Percentiles rank a stretch among this genome's conserved stretches.
These are phyloP conservation scores for Poa pratensis DNA, from an alignment of 176 grass and related monocot species.

Conservation along the genomic window DNA sequence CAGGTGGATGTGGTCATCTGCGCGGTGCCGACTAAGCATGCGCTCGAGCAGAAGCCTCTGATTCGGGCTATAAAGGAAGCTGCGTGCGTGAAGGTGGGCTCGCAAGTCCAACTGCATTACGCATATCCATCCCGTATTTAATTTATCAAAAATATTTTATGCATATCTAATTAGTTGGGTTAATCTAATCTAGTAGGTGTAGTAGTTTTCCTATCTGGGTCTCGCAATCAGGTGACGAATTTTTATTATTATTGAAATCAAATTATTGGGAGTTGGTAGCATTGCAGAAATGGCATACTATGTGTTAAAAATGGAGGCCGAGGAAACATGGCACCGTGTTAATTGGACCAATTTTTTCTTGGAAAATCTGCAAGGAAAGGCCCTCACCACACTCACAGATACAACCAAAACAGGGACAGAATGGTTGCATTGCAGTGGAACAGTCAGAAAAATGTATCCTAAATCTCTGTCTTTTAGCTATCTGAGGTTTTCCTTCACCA, in stretches of 20 bases:
- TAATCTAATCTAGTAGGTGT: neutral
- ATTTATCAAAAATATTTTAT: neutral
- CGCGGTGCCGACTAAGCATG: constrained; percentile 70
- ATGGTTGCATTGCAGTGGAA: neutral
- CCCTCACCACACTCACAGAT: neutral
- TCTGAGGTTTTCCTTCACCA: neutral
- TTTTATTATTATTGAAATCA: neutral
- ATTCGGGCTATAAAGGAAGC: constrained; percentile 88
- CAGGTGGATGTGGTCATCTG: constrained; percentile 88
- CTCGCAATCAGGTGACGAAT: neutral
- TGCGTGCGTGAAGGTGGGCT: constrained; percentile 75
- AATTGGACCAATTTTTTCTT: neutral
- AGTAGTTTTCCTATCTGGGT: neutral
- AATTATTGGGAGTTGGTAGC: neutral
- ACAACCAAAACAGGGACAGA: neutral
- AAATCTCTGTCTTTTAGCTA: neutral
- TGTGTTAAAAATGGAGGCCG: neutral
- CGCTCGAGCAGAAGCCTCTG: constrained; percentile 72
- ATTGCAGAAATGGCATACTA: neutral
- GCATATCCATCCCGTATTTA: neutral
- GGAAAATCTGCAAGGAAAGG: neutral
- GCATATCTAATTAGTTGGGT: neutral
- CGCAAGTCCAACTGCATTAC: neutral
- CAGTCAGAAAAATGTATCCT: neutral
- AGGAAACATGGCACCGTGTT: neutral